Percentiles rank a stretch among this genome's conserved stretches.
phyloP scores from a whole-genome alignment of 2,329 filamentous ascomycete genomes.

The Epichloe gansuensis region DNA sequence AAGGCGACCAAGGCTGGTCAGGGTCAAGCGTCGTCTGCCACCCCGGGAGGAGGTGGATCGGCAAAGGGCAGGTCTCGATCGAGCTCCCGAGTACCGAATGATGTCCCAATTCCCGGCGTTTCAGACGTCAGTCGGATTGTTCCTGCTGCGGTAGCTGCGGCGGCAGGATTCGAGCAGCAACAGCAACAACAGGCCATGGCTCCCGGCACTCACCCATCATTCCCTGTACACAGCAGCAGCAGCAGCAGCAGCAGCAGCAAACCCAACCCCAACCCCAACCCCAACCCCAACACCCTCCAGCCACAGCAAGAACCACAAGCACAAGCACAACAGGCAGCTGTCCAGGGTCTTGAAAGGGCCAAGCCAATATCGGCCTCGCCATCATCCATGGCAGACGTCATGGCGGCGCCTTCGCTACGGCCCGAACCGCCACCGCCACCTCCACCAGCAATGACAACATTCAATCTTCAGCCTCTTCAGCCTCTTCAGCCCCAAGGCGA shows the following conservation, averaged over 20 bases:
- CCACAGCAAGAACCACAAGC: constrained; percentile 10
- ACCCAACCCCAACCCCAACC: background rate
- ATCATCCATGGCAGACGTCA: constrained; percentile 34
- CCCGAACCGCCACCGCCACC: constrained; percentile 38
- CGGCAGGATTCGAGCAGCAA: constrained; percentile 30
- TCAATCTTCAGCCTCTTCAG: constrained; percentile 32
- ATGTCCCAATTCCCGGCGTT: constrained; percentile 9
- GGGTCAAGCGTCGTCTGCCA: constrained; percentile 29
- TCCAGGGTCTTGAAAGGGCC: constrained; percentile 23
- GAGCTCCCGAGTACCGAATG: constrained; percentile 35
- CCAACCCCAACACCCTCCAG: background rate
- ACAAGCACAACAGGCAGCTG: constrained; percentile 9
- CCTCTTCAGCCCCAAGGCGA: constrained; percentile 29
- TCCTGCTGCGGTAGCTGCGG: constrained; percentile 5
- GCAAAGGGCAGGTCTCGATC: constrained; percentile 41
- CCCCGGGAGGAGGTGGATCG: constrained; percentile 20
- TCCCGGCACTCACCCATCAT: constrained; percentile 26
- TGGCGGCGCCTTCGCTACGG: constrained; percentile 43
- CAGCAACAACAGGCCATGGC: constrained; percentile 2
- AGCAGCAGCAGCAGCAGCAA: background rate
- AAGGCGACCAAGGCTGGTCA: constrained; percentile 30
- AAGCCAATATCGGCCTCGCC: constrained; percentile 23
- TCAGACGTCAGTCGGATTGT: background rate
- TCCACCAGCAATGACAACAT: constrained; percentile 35
- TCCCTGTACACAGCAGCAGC: constrained; percentile 12